Base-by-base conservation (phyloP, 805 yeast species). In the Citeromyces nyonsensis region DNA sequence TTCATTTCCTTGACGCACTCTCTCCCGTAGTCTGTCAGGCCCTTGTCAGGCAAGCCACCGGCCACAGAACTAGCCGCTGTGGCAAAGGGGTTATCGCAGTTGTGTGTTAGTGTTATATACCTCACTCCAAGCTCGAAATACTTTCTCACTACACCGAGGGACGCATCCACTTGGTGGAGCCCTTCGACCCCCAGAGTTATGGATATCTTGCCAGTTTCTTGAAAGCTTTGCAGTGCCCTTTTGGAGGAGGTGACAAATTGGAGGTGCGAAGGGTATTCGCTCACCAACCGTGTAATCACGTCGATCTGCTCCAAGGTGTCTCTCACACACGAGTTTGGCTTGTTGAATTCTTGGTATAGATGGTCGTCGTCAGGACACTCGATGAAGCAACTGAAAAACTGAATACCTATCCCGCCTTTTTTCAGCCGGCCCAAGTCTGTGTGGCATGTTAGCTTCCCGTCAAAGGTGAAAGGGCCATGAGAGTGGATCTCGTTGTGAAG, bases 61-160 rank as follows among this genome's bases (percentile, higher is more conserved):
- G 63, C 40, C 4, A 59, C 55, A 0, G 68, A 55, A 4, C 65
- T 54, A 6, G 73, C 72, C 9, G 73, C 69, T 10, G 71, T 66
- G 2, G 73, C 73, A 47, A 65, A 68, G 4, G 73, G 72, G 38
- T 68, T 68, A 39, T 67, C 72, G 47, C 73, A 66, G 41, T 67
- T 67, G 36, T 67, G 73, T 0, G 73, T 67, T 33, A 68, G 43
- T 0, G 74, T 68, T 28, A 65, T 59, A 42, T 68, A 68, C 25
- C 73, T 41, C n/a, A 67, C 69, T 10, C 74, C 74, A 24, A 68
- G 38, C 5, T 61, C 67, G 39, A 45, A 59, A 41, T 61, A 68
- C 40, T 56, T 63, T 40, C 75, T 52, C 20, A 68, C 47, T 11
- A 64, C 68, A 10, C 59, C 71, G 10, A 67, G 40, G 2, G 73